Base-by-base conservation (phyloP, 2,329 filamentous ascomycete species). In the Ceratocystis cubensis region DNA sequence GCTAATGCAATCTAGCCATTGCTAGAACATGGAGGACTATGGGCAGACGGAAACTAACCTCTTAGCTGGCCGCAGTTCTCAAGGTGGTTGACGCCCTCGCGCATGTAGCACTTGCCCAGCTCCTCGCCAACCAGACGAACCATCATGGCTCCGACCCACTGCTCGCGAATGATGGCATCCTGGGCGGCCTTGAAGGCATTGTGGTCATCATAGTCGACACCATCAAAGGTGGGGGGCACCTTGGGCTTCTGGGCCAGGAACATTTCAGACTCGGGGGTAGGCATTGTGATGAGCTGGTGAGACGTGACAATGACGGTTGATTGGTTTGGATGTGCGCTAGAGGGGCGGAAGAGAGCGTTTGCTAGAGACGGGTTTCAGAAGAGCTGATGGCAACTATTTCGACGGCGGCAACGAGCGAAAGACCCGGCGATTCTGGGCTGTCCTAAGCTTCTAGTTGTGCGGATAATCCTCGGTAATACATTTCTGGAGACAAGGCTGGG, bases 141-240 rank as follows among this genome's bases (percentile, higher is more conserved):
- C 89, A 92, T 94, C 89, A 94, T 94, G 75, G 87, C 86, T 75
- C 85, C 86, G 68, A 94, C 88, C 90, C 90, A 94, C 79, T 94
- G 89, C 79, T 94, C 89, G 70, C 89, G 83, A 72, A 94, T 84
- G 67, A 94, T 83, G 70, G 89, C 83, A 75, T 94, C 89, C 75
- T 93, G 89, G 65, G 89, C 89, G 69, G 86, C 85, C 80, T 93
- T 94, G 75, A 94, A 81, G 71, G 85, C 84, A 75, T 84, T 84
- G 75, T 86, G 91, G 79, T 94, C 88, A 71, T 92, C 87, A 79
- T 88, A 94, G 79, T 93, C 87, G 74, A 94, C 89, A 71, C 89
- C 89, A 73, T 91, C 89, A 76, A 94, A 94, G 68, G 88, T 91
- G 45, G 89, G 87, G 69, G 88, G 81, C 67, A 94, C 90, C 70